These are phyloP conservation scores for Aspergillus ustus DNA, from an alignment of 2,329 filamentous ascomycete species.

Conservation along the genomic window DNA sequence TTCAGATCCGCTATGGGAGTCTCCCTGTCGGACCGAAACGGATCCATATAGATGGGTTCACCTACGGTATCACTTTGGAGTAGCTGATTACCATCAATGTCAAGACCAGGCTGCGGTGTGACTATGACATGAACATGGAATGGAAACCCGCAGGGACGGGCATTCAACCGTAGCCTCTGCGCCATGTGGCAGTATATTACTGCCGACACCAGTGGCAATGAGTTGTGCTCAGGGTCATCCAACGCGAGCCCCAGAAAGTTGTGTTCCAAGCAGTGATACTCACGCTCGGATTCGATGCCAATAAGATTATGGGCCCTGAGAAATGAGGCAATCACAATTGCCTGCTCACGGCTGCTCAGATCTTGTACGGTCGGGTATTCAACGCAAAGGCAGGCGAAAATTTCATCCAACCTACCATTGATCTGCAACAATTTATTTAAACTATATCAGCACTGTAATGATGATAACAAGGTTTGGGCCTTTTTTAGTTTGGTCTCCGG, in stretches of 20 bases:
- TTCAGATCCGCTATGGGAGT: slow-evolving; percentile 64
- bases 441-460: not conserved
- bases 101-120: slow-evolving; percentile 62
- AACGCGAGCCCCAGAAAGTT: slow-evolving; percentile 86
- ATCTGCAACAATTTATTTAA: slow-evolving; percentile 53
- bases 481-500: not conserved
- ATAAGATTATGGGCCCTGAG: slow-evolving; percentile 70
- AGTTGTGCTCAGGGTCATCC: slow-evolving; percentile 72
- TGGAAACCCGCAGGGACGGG: slow-evolving; percentile 79
- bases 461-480: not conserved
- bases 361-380: slow-evolving; percentile 59
- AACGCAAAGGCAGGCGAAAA: slow-evolving; percentile 61
- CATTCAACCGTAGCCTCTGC: slow-evolving; percentile 72
- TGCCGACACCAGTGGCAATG: slow-evolving; percentile 82
- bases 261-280: slow-evolving; percentile 82
- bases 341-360: slow-evolving; percentile 68
- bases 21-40: slow-evolving; percentile 73
- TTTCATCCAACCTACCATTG: slow-evolving; percentile 65
- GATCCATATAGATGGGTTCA: slow-evolving; percentile 79
- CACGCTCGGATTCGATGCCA: slow-evolving; percentile 68
- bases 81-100: slow-evolving; percentile 59
- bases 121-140: slow-evolving; percentile 85
- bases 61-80: slow-evolving; percentile 23
- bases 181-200: slow-evolving; percentile 86
- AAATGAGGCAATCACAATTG: slow-evolving; percentile 70